Evolutionary conservation across 441 rosid genomes (phyloP).

Genomic region (Brassica balearica): DNA sequence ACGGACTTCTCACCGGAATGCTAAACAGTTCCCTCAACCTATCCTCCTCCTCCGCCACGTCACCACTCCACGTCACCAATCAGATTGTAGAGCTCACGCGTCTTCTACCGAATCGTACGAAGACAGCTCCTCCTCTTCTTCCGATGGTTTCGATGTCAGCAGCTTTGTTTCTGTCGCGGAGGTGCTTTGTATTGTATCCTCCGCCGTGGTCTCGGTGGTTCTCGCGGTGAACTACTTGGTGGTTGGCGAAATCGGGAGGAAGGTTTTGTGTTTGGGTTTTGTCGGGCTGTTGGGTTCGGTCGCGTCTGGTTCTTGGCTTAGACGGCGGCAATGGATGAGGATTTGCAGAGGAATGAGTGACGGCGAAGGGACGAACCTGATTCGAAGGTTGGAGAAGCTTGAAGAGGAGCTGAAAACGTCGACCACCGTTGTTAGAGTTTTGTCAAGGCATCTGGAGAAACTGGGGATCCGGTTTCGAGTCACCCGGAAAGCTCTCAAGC

Average conservation of each 20-base stretch:
- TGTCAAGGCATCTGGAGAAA: constrained; percentile 89
- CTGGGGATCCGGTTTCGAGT: constrained; percentile 82
- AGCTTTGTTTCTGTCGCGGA: constrained; percentile 65
- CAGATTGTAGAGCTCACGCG: constrained; percentile 20
- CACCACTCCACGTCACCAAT: constrained; percentile 22
- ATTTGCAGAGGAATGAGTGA: constrained; percentile 52
- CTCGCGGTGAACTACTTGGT: constrained; percentile 56
- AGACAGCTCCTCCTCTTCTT: constrained; percentile 42
- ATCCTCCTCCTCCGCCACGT: constrained; percentile 36
- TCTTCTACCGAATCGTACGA: constrained; percentile 49
- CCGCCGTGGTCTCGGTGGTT: constrained; percentile 57
- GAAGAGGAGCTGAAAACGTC: constrained; percentile 83
- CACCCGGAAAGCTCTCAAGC: constrained; percentile 72
- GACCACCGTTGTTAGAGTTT: constrained; percentile 60
- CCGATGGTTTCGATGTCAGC: constrained; percentile 49
- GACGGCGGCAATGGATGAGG: constrained; percentile 74
- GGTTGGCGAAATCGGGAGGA: constrained; percentile 58
- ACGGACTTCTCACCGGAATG: constrained; percentile 33
- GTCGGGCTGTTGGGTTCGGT: constrained; percentile 63
- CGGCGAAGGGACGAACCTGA: constrained; percentile 55
- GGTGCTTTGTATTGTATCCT: constrained; percentile 60
- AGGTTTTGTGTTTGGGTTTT: constrained; percentile 57
- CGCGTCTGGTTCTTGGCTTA: constrained; percentile 61
- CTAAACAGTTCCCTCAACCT: constrained; percentile 39
- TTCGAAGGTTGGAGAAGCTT: constrained; percentile 73